These are phyloP conservation scores for Colletotrichum destructivum DNA, from an alignment of 2,329 filamentous ascomycete species.

Conservation along the genomic window DNA sequence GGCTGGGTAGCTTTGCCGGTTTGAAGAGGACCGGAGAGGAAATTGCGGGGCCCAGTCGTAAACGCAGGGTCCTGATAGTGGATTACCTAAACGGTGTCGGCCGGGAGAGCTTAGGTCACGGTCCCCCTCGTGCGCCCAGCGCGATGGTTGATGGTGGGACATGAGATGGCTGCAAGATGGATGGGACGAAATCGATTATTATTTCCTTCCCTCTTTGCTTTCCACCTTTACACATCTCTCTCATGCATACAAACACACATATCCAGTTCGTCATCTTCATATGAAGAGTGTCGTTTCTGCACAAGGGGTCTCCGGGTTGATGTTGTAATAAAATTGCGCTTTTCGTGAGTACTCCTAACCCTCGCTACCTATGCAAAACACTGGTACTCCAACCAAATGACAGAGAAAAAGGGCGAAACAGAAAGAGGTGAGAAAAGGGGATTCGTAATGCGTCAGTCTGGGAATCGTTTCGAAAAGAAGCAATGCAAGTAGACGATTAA, in stretches of 20 bases:
- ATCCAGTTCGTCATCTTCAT: too few species aligned
- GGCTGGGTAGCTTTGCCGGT: neutral
- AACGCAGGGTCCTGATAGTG: slow-evolving; percentile 7
- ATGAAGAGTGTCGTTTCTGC: neutral
- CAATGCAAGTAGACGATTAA: slow-evolving; percentile 9
- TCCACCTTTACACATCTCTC: too few species aligned
- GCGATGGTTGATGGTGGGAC: neutral
- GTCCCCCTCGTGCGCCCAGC: neutral
- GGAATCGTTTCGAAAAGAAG: slow-evolving; percentile 22
- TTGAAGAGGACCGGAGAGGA: slow-evolving; percentile 3
- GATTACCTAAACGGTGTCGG: slow-evolving; percentile 32
- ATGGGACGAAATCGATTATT: neutral
- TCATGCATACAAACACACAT: neutral
- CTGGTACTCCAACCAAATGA: slow-evolving; percentile 12
- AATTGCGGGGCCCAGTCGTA: slow-evolving; percentile 22
- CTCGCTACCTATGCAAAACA: slow-evolving; percentile 37
- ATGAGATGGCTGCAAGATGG: slow-evolving; percentile 3
- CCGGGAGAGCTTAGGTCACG: neutral
- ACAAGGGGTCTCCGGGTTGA: too few species aligned
- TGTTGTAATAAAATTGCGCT: neutral
- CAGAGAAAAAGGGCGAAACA: neutral
- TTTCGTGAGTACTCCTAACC: slow-evolving; percentile 6
- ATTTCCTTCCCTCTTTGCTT: neutral
- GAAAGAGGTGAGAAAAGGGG: neutral
- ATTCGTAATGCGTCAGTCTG: slow-evolving; percentile 38